A percentile compares a stretch with the other conserved stretches of the same genome.
phyloP scores from a whole-genome alignment of 1,139 yeast genomes.

The Yamadazyma kanchanaburiensis region DNA sequence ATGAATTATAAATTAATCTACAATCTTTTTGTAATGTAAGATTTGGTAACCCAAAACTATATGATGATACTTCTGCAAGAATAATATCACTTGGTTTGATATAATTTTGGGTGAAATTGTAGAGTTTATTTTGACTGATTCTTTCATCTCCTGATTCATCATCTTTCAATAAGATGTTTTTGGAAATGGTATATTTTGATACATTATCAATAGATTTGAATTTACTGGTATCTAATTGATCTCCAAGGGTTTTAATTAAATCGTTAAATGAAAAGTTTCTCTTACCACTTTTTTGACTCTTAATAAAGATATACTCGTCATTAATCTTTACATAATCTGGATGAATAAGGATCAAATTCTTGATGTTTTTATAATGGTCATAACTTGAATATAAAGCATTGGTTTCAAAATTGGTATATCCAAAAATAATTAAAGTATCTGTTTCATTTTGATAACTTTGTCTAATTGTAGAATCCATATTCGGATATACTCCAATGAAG shows the following conservation, averaged over 20 bases:
- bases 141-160: constrained; percentile 12
- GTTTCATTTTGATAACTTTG: constrained; percentile 30
- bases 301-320: constrained; percentile 19
- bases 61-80: constrained; percentile 75
- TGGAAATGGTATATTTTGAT: constrained; percentile 6
- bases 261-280: constrained; percentile 21
- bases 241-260: constrained; percentile 14
- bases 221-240: constrained; percentile 11
- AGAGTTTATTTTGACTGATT: constrained; percentile 25
- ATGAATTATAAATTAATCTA: constrained; percentile 58
- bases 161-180: constrained; percentile 5
- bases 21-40: constrained; percentile 52
- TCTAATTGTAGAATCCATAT: constrained; percentile 17
- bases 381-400: constrained; percentile 35
- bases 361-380: constrained; percentile 18
- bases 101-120: constrained; percentile 29
- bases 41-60: constrained; percentile 69
- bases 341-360: constrained; percentile 25
- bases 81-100: constrained; percentile 62
- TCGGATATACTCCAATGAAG: constrained; percentile 60
- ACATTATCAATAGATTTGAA: constrained; percentile 14
- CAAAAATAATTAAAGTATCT: constrained; percentile 52
- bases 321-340: constrained; percentile 34
- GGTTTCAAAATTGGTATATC: constrained; percentile 52
- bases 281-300: constrained; percentile 16